Conservation (phyloP, 2,329 filamentous ascomycete species). For the Plenodomus lindquistii region DNA sequence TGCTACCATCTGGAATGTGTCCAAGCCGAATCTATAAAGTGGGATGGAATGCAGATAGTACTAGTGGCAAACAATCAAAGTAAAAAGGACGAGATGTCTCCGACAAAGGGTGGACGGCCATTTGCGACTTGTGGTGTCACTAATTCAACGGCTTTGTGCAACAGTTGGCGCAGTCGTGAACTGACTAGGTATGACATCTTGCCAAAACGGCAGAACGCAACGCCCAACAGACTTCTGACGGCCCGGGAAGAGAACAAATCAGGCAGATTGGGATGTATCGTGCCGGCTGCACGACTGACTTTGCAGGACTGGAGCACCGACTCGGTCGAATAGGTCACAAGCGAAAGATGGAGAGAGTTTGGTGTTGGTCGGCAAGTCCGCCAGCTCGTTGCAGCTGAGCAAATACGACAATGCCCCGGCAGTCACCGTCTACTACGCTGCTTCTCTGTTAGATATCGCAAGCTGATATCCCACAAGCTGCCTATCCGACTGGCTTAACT, state of each 20-base stretch:
- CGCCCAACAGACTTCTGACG: neutral
- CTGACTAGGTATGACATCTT: neutral
- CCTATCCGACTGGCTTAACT: too few species aligned
- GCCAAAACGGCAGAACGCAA: neutral
- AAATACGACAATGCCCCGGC: too few species aligned
- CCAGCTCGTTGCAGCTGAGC: too few species aligned
- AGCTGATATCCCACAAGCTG: too few species aligned
- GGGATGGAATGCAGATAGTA: constrained; percentile 10
- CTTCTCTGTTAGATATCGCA: too few species aligned
- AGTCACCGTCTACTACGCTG: too few species aligned
- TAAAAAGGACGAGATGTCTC: neutral
- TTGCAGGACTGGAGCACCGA: neutral
- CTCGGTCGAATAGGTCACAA: too few species aligned
- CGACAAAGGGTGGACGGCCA: neutral
- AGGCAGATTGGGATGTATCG: neutral
- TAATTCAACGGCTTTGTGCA: neutral
- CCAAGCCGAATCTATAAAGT: constrained; percentile 4
- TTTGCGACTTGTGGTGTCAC: neutral
- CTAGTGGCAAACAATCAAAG: neutral
- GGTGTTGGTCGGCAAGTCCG: too few species aligned
- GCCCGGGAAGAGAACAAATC: neutral
- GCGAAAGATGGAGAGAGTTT: too few species aligned
- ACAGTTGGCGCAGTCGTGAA: neutral
- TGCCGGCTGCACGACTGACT: neutral
- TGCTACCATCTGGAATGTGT: constrained; percentile 6